Percentiles rank a stretch among this genome's conserved stretches.
Evolutionary conservation across 306 rosid genomes (phyloP).

Genomic region (Acmispon strigosus): DNA sequence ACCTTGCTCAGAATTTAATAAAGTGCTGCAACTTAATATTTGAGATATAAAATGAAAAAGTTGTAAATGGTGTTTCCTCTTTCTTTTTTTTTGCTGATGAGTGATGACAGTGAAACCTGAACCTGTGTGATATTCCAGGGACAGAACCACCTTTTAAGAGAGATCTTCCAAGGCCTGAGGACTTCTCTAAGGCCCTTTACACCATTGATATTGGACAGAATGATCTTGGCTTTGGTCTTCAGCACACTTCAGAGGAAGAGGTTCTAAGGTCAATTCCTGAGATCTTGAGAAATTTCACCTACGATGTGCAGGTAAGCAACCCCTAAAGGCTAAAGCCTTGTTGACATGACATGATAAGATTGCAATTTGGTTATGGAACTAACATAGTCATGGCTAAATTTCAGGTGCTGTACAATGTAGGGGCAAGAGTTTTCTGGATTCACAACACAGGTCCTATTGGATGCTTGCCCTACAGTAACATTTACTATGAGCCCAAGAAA

Average conservation of each 20-base stretch:
- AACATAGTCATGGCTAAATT: conserved; percentile 17
- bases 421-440: conserved; percentile 76
- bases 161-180: conserved; percentile 59
- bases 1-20: not conserved
- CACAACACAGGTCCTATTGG: conserved; percentile 79
- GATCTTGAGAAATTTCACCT: conserved; percentile 42
- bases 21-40: not conserved
- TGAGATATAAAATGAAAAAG: not conserved
- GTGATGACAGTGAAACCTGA: not conserved
- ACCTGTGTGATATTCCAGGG: conserved; percentile 25
- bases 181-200: conserved; percentile 68
- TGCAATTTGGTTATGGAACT: conserved; percentile 1
- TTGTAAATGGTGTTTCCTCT: not conserved
- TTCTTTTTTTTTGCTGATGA: not conserved
- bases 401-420: conserved; percentile 64
- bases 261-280: conserved; percentile 58
- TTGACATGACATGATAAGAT: not conserved
- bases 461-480: conserved; percentile 56
- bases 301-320: conserved; percentile 49
- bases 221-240: conserved; percentile 57
- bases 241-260: conserved; percentile 49
- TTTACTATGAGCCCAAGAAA: conserved; percentile 44
- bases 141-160: conserved; percentile 29
- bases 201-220: conserved; percentile 87
- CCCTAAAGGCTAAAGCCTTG: not conserved